Base-by-base conservation (phyloP, 306 rosid species). In the Gastrolobium villosum region DNA sequence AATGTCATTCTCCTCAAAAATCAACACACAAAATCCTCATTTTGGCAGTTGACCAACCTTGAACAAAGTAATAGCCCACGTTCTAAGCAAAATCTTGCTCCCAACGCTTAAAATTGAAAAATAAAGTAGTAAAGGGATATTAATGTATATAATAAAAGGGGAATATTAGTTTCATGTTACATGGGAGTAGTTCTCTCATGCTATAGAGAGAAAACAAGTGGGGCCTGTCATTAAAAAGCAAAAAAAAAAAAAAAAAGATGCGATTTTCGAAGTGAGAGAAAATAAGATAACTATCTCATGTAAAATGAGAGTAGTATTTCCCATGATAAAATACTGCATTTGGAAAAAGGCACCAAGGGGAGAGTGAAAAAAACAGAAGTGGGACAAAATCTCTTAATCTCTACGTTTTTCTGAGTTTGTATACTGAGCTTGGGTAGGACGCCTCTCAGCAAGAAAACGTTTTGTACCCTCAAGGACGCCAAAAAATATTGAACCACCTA, bases 401-500 rank as follows among this genome's bases (percentile, higher is more conserved):
- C 62, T 9, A 9, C 8, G 32, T 26, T 76, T 79, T 14, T 70
- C 71, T 31, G 86, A 32, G 37, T 70, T 11, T 8, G 74, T 28
- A 53, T 6, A 0, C 15, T 44, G 74, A 70, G 79, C 20, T 55
- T 14, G 43, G 53, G 70, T 43, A 65, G 83, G 89, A 60, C 86
- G 91, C 84, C 90, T 85, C 77, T 84, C 79, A 1, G 83, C 82
- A 62, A 90, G 90, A 50, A 84, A 65, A 53, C 91, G 91, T 86
- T 92, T 92, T 41, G 97, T 72, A 62, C 91, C 46, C 83, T 90
- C 97, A 32, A 92, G 91, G 28, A 92, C 90, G 1, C 97, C 90
- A 43, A 92, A 90, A 85, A 90, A 92, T 65, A 92, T 88, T 4
- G 97, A 89, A 81, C 97, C 97, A 32, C 97, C 97, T 39, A 92